Base-by-base conservation (phyloP, 805 yeast genomes). In the Candida silvatica region DNA sequence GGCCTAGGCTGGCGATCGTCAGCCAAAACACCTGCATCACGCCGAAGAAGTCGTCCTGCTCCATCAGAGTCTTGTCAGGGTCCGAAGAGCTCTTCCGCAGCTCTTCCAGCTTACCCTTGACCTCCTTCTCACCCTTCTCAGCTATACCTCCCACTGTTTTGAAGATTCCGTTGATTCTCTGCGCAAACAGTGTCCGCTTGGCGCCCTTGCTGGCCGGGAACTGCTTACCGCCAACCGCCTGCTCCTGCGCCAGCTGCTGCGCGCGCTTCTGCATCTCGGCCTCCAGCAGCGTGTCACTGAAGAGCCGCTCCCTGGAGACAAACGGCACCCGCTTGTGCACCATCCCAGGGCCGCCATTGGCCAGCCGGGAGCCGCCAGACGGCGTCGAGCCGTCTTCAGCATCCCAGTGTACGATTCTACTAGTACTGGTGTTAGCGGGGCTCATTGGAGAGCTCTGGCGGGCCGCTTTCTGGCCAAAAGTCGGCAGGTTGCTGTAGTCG, bases 11-110 rank as follows among this genome's bases (percentile, higher is more conserved):
- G 20, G 29, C 38, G 2, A 43, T 11, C 2, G 56, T 38, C 4
- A 45, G 23, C 3, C 42, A 29, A 5, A 56, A 22, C 30, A 44
- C 49, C 19, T 42, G 45, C 3, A 52, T 9, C 22, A 55, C 50
- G 11, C 44, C 46, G n/a, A 49, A 12, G 20, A 51, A 36, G 20
- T 49, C 57, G 3, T 47, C 36, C 31, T 50, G 29, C 6, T 17
- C 14, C 27, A 5, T 11, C 20, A 12, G 12, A 4, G 14, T 31
- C 27, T 14, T 14, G 12, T 22, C 17, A n/a, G n/a, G n/a, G n/a
- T n/a, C n/a, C n/a, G n/a, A n/a, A n/a, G n/a, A n/a, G n/a, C n/a
- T n/a, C 9, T n/a, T 14, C 27, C 24, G 12, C 17, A 22, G 14
- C 27, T 31, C n/a, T 18, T 22, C 14, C 17, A 32, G 17, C 20